phyloP scores from a whole-genome alignment of 169 alveolate genomes.

The Cryptosporidium bovis region DNA sequence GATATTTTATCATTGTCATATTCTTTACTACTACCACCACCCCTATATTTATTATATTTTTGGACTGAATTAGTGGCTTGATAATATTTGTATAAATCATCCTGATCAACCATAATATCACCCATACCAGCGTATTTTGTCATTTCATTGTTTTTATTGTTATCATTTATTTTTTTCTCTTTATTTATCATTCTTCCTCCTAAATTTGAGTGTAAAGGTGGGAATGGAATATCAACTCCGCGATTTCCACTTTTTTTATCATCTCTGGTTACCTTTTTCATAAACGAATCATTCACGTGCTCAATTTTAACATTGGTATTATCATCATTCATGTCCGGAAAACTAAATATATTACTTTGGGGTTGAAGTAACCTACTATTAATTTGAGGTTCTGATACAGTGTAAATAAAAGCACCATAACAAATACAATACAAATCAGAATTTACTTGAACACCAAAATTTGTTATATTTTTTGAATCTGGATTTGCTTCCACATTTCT shows the following conservation, averaged over 20 bases:
- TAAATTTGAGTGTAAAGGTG: constrained; percentile 25
- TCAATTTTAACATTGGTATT: background rate
- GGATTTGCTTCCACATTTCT: background rate
- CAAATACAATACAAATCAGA: constrained; percentile 14
- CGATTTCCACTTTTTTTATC: constrained; percentile 16
- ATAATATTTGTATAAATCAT: background rate
- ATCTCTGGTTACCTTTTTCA: constrained; percentile 33
- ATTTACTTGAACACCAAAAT: no score
- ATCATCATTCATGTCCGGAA: constrained; percentile 11
- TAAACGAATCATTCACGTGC: constrained; percentile 12
- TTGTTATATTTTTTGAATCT: background rate
- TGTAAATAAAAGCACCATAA: constrained; percentile 52
- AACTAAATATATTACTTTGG: constrained; percentile 11
- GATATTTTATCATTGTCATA: background rate
- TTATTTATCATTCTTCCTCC: constrained; percentile 17
- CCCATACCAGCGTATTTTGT: background rate
- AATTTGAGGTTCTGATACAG: background rate
- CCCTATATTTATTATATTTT: background rate
- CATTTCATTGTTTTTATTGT: background rate
- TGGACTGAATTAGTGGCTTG: background rate
- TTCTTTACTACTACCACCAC: no score
- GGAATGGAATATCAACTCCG: constrained; percentile 47
- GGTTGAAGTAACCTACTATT: constrained; percentile 8
- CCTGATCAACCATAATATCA: background rate
- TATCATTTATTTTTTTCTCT: background rate